These are phyloP conservation scores for Otatea glauca DNA, from an alignment of 176 grass and related monocot species.

Conservation along the genomic window DNA sequence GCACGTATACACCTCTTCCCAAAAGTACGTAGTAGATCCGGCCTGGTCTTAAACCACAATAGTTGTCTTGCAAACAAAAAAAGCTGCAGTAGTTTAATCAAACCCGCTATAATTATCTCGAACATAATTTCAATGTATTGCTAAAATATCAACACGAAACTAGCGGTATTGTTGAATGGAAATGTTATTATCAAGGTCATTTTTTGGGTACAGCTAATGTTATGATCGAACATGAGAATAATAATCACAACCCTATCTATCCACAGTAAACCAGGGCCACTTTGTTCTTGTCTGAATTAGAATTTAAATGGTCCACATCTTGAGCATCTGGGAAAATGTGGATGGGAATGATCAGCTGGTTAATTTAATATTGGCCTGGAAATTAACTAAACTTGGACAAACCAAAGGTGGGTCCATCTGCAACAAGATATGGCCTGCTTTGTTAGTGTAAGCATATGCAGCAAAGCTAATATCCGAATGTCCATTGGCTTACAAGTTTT, in stretches of 20 bases:
- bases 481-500: neutral
- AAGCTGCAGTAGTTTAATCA: neutral
- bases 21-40: neutral
- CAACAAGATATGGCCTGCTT: constrained; percentile 18
- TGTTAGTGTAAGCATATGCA: constrained; percentile 6
- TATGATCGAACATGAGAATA: neutral
- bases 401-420: constrained; percentile 11
- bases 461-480: constrained; percentile 22
- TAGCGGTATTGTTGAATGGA: constrained; percentile 11
- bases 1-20: neutral
- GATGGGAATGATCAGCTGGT: neutral
- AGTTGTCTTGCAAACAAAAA: neutral
- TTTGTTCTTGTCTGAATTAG: constrained; percentile 19
- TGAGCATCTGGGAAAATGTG: constrained; percentile 27
- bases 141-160: constrained; percentile 4
- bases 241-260: neutral
- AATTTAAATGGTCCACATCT: constrained; percentile 5
- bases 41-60: neutral
- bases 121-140: neutral
- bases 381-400: constrained; percentile 37
- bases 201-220: neutral
- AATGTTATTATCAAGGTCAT: constrained; percentile 24
- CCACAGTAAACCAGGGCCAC: neutral
- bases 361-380: constrained; percentile 1
- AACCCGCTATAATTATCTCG: neutral